Percentiles rank a stretch among this genome's conserved stretches.
Evolutionary conservation across 1,139 yeast species (phyloP).

Genomic region (Trichomonascaceae sp.): DNA sequence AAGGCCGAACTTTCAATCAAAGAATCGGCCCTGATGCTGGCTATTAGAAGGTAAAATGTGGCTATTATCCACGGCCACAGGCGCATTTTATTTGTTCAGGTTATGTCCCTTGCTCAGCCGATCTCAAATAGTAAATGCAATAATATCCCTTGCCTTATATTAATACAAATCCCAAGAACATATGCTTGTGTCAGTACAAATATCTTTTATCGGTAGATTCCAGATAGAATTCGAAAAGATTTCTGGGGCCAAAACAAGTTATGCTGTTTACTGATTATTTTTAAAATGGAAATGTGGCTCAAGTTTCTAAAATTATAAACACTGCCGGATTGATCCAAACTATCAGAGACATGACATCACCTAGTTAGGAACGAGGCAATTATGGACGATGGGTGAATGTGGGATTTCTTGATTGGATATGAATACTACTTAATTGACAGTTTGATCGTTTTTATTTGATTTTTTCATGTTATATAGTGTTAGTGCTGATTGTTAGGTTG

Average conservation of each 20-base stretch:
- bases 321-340: neutral
- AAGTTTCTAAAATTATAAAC: neutral
- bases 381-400: neutral
- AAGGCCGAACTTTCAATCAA: slow-evolving; percentile 60
- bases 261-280: neutral
- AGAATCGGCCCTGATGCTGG: slow-evolving; percentile 11
- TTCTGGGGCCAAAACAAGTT: neutral
- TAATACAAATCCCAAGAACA: neutral
- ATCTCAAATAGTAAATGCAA: neutral
- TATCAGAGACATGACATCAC: neutral
- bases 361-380: neutral
- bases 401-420: neutral
- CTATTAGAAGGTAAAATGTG: neutral
- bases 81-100: neutral
- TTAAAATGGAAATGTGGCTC: neutral
- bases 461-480: neutral
- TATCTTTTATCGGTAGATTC: too few species aligned
- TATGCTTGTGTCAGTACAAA: neutral
- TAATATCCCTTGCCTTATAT: neutral
- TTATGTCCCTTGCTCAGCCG: neutral
- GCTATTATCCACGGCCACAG: neutral
- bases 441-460: too few species aligned
- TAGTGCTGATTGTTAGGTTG: too few species aligned
- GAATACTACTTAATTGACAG: too few species aligned
- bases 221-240: neutral